Evolutionary conservation across 495 filamentous ascomycete genomes (phyloP).

Genomic region (Parathielavia appendiculata): DNA sequence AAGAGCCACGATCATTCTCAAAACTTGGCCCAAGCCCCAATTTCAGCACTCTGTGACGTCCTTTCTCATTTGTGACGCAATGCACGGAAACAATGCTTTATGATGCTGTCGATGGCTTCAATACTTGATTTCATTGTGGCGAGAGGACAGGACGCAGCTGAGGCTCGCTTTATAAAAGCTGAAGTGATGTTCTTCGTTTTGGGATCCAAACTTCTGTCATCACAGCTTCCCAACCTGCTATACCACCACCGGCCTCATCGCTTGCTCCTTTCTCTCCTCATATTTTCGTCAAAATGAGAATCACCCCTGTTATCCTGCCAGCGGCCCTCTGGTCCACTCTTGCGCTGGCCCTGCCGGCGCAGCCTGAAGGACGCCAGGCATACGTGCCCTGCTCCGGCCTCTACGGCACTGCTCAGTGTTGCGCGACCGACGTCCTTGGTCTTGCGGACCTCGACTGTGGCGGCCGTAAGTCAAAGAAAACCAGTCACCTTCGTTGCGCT

Average conservation of each 20-base stretch:
- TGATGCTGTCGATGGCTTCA: neutral
- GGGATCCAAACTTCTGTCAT: too few relatives aligned
- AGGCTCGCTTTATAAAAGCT: too few relatives aligned
- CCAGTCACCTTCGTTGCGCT: neutral
- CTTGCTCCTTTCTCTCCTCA: too few relatives aligned
- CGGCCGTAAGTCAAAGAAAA: neutral
- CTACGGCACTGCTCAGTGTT: neutral
- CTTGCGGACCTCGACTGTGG: neutral
- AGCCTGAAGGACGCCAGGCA: neutral
- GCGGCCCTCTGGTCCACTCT: neutral
- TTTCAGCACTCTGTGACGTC: neutral
- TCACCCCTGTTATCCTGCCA: neutral
- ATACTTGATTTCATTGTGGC: neutral
- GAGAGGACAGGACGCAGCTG: neutral
- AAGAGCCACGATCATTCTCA: neutral
- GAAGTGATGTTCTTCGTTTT: too few relatives aligned
- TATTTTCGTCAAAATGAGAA: conserved; percentile 4
- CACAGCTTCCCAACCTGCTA: too few relatives aligned
- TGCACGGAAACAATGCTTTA: neutral
- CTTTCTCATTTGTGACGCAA: neutral
- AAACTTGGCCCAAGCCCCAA: too few relatives aligned
- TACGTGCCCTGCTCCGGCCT: neutral
- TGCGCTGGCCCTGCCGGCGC: neutral
- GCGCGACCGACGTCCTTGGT: neutral
- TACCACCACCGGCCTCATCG: too few relatives aligned